Evolutionary conservation across 805 yeast species (phyloP), one percentile per base, ranked within the genome.

Genomic region (Lipomyces orientalis): DNA sequence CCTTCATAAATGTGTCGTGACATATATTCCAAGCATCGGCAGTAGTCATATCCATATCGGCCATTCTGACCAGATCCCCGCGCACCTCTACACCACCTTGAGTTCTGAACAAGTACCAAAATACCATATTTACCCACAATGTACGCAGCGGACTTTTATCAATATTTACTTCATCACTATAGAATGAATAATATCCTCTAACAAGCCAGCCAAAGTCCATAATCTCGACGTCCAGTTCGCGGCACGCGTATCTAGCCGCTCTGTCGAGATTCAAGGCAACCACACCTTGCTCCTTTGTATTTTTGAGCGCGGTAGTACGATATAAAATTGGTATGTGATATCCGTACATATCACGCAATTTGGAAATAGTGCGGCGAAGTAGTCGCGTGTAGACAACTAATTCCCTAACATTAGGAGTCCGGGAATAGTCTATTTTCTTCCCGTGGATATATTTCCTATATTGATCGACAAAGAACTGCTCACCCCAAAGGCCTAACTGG

Each of bases 401-500:
- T 16, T 31, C 35, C 22, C 34, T 35, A 22, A 61, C 6, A 10
- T 29, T 35, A 5, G n/a, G 31, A 39, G 16, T 39, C 46, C 46
- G 46, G 4, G 46, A 39, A 39, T 39, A 39, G n/a, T 39, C 46
- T 39, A 39, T 10, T 9, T 39, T 39, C 46, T 39, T 39, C 4
- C n/a, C 46, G 16, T 39, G 16, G 46, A 39, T 16, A 39, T 9
- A 39, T 39, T 39, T 16, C 54, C 31, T 51, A 16, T 25, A 25
- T 22, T 25, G 31, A 59, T 34, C 39, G 14, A 19, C 33, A 22
- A 63, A 58, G 46, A 33, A 16, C 25, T n/a, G 25, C 22, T 58
- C 64, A 34, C 51, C 66, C 66, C 64, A 63, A 12, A 63, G 49
- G 10, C 66, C 66, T 4, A 57, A 35, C 52, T 63, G 66, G 33